Evolutionary conservation across 2,329 filamentous ascomycete species (phyloP).

Genomic region (Aspergillus thermomutatus): DNA sequence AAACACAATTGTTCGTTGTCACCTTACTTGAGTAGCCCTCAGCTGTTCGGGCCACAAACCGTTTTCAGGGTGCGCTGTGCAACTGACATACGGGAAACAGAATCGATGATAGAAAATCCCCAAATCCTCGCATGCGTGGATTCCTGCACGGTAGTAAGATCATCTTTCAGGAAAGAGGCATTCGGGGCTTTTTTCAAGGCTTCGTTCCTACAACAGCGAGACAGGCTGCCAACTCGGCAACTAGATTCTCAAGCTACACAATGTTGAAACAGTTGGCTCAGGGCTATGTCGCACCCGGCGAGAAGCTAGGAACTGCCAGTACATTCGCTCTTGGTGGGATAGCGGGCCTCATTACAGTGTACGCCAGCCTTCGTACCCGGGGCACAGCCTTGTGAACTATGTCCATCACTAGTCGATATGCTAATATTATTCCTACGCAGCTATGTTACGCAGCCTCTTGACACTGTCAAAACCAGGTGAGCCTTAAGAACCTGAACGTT

Average conservation of each 20-base stretch:
- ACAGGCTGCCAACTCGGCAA: conserved; percentile 91
- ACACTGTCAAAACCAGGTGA: conserved; percentile 85
- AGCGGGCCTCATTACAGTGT: conserved; percentile 88
- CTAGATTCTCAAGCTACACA: conserved; percentile 87
- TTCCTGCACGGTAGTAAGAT: conserved; percentile 87
- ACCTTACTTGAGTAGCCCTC: neutral
- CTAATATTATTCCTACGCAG: conserved; percentile 24
- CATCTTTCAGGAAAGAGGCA: conserved; percentile 81
- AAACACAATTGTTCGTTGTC: conserved; percentile 73
- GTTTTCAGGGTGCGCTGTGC: neutral
- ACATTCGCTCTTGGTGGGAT: conserved; percentile 90
- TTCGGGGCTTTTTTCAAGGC: conserved; percentile 93
- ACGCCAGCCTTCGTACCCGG: conserved; percentile 5
- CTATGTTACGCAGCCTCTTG: conserved; percentile 65
- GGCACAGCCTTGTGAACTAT: neutral
- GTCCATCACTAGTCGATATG: neutral
- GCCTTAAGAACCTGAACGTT: conserved; percentile 3
- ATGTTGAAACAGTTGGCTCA: conserved; percentile 86
- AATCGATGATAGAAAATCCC: conserved; percentile 89
- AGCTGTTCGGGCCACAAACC: neutral
- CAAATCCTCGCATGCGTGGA: conserved; percentile 81
- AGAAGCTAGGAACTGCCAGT: conserved; percentile 82
- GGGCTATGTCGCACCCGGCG: conserved; percentile 86
- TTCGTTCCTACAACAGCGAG: conserved; percentile 92
- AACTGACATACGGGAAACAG: conserved; percentile 40